These are phyloP conservation scores for Calonectria henricotiae DNA, from an alignment of 2,329 filamentous ascomycete genomes.

Conservation along the genomic window DNA sequence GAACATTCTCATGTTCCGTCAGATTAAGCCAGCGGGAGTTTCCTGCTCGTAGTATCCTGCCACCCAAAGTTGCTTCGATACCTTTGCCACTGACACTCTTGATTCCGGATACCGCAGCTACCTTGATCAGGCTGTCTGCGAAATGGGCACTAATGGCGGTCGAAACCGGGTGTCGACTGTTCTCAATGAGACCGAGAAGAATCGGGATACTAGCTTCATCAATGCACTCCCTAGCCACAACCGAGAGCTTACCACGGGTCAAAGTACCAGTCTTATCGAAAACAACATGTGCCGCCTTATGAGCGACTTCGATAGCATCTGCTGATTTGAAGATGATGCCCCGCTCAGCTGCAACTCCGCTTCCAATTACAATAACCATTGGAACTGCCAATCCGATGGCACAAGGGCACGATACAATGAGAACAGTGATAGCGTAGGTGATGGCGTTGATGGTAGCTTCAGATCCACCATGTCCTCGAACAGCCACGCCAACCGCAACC, in stretches of 20 bases:
- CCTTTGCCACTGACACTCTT: slow-evolving; percentile 65
- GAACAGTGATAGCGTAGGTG: slow-evolving; percentile 81
- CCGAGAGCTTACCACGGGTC: slow-evolving; percentile 71
- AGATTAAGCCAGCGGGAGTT: slow-evolving; percentile 67
- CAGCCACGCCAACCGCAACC: slow-evolving; percentile 72
- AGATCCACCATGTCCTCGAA: slow-evolving; percentile 61
- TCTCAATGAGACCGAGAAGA: slow-evolving; percentile 56
- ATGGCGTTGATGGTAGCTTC: slow-evolving; percentile 74
- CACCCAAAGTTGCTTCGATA: slow-evolving; percentile 58
- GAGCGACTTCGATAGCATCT: slow-evolving; percentile 74
- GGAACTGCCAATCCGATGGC: slow-evolving; percentile 83
- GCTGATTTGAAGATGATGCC: slow-evolving; percentile 82
- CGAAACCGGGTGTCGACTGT: slow-evolving; percentile 70
- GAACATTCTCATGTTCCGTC: slow-evolving; percentile 53
- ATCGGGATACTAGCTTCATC: slow-evolving; percentile 22
- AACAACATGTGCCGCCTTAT: slow-evolving; percentile 77
- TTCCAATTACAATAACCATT: slow-evolving; percentile 83
- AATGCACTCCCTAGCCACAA: slow-evolving; percentile 51
- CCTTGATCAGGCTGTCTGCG: slow-evolving; percentile 39
- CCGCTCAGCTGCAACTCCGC: slow-evolving; percentile 75
- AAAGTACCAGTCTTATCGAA: slow-evolving; percentile 89
- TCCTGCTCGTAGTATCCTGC: slow-evolving; percentile 62
- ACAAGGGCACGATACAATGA: slow-evolving; percentile 85
- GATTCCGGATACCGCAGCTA: slow-evolving; percentile 51
- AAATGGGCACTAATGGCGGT: slow-evolving; percentile 64